Base-by-base conservation (phyloP, 768 basidiomycete genomes). In the Leccinum uliginosum region DNA sequence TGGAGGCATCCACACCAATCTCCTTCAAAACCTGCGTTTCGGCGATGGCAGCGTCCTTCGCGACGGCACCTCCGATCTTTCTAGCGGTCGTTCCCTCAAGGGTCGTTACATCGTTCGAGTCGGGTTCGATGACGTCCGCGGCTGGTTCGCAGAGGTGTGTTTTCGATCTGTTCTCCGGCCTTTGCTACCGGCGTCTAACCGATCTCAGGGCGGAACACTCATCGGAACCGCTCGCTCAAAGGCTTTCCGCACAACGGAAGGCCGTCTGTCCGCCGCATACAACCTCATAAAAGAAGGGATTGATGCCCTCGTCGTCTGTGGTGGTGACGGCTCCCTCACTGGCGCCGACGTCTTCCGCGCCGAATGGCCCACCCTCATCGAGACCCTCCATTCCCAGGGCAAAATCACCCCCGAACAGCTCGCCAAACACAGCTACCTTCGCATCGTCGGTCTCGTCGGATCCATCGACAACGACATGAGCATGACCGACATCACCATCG, bases 391-490 rank as follows among this genome's bases (percentile, higher is more conserved):
- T 48, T 68, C 80, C 11, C 74, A 85, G 68, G 85, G 93, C 83
- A 78, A 80, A 62, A 97, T 99, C 69, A 84, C 86, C 1, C 78
- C 83, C 26, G 84, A 83, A 34, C 89, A 97, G 66, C 79, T 80
- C 32, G 68, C 78, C n/a, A 75, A 76, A 14, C 87, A 94, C 65
- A 78, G 84, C 23, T 91, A 98, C 66, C 86, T 99, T 61, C 90
- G 84, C 72, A 97, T 99, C 63, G 96, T 96, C 59, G 97, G 97
- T n/a, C 84, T 99, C 43, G 97, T 98, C 58, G 97, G 97, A 34
- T 96, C 93, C 4, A 98, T 99, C 68, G 97, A 99, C 75, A 99
- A 99, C 67, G 97, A 98, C 70, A 98, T 99, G 95, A 89, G 91
- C 15, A 80, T 96, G 83, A 98, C 97, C 19, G 94, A 98, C 73